Conservation (phyloP, 768 basidiomycete genomes). For the Pulveroboletus sp. region DNA sequence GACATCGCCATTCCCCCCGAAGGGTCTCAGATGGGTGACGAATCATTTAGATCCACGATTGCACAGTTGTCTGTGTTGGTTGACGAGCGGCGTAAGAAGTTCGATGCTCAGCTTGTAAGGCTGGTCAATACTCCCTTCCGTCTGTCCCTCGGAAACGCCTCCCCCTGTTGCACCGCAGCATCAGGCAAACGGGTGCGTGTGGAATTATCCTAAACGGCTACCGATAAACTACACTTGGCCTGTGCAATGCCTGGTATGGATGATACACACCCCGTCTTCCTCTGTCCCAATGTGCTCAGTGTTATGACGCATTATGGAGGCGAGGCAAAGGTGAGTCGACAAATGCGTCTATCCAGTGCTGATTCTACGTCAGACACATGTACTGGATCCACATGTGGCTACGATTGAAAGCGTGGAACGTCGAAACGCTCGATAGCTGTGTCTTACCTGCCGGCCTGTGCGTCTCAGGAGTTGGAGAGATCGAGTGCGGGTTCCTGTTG, state of each 20-base stretch:
- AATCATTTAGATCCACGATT: conserved; percentile 3
- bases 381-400: background rate
- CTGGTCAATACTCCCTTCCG: background rate
- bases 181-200: background rate
- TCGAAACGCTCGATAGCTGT: background rate
- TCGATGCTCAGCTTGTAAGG: background rate
- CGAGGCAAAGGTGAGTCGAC: too few species aligned
- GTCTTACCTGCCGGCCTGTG: background rate
- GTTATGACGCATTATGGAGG: background rate
- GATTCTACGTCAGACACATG: background rate
- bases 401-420: background rate
- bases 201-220: background rate
- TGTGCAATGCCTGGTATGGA: background rate
- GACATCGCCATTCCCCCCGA: background rate
- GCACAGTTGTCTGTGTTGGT: background rate
- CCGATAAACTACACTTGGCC: background rate
- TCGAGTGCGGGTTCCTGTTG: background rate
- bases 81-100: background rate
- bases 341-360: background rate
- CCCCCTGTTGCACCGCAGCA: background rate
- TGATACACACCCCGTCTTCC: rapidly evolving
- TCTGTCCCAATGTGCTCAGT: background rate
- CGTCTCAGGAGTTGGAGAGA: background rate
- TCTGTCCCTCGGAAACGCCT: background rate
- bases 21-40: background rate